These are phyloP conservation scores for Cryphonectria parasitica DNA, from an alignment of 2,329 filamentous ascomycete species.

Conservation along the genomic window DNA sequence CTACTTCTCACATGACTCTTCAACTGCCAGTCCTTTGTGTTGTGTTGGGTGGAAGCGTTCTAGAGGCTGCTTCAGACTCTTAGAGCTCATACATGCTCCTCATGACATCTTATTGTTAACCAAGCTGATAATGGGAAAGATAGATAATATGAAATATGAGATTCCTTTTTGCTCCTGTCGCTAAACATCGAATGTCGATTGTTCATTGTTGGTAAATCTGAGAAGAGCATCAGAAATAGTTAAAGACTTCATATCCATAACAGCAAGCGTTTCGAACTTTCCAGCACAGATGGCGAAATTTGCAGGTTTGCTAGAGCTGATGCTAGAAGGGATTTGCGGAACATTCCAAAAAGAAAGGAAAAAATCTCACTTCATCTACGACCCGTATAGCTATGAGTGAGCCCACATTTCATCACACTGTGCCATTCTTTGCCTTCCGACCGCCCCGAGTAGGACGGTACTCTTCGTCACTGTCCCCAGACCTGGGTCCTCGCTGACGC, in stretches of 20 bases:
- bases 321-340: neutral
- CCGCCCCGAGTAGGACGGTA: conserved; percentile 8
- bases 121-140: too few relatives aligned
- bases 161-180: too few relatives aligned
- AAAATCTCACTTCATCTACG: neutral
- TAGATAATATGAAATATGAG: too few relatives aligned
- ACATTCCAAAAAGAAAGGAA: neutral
- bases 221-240: neutral
- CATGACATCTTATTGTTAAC: neutral
- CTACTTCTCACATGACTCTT: neutral
- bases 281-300: neutral
- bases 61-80: neutral
- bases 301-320: neutral
- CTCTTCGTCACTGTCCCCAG: conserved; percentile 6
- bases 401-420: neutral
- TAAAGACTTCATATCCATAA: neutral
- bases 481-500: conserved; percentile 7
- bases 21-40: neutral
- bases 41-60: neutral
- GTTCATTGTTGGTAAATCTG: neutral
- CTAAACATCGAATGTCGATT: neutral
- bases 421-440: conserved; percentile 6
- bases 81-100: neutral
- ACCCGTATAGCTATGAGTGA: neutral
- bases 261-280: neutral